Conservation (phyloP, 345 rosid genomes). For the Eucalyptus sp. region DNA sequence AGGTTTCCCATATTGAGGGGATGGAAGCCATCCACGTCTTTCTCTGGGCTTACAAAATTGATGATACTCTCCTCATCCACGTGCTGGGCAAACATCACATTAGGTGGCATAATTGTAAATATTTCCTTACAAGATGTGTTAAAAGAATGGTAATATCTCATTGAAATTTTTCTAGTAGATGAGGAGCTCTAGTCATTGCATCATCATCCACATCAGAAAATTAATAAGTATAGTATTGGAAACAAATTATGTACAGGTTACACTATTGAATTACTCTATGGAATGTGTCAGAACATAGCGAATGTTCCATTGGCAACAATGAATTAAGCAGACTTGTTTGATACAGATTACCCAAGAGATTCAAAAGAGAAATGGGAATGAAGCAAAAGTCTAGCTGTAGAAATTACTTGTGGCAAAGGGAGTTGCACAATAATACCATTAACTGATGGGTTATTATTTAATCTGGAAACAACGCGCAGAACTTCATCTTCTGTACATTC, state of each 20-base stretch:
- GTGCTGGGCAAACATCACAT: neutral
- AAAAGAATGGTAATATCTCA: neutral
- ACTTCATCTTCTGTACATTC: slow-evolving; percentile 10
- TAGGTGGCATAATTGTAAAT: neutral
- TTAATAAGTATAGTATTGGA: neutral
- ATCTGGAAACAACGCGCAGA: neutral
- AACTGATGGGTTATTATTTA: slow-evolving; percentile 7
- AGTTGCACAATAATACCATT: slow-evolving; percentile 24
- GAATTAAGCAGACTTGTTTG: neutral
- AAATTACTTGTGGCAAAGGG: slow-evolving; percentile 18
- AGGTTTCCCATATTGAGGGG: slow-evolving; percentile 21
- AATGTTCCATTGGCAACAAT: neutral
- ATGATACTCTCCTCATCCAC: slow-evolving; percentile 13
- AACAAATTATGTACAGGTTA: neutral
- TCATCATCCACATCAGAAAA: neutral
- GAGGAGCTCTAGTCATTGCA: neutral
- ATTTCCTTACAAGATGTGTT: neutral
- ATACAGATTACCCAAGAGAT: neutral
- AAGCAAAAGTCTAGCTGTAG: neutral
- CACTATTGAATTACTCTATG: neutral
- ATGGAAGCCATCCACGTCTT: slow-evolving; percentile 27
- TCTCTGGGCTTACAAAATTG: slow-evolving; percentile 6
- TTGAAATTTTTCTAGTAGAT: neutral
- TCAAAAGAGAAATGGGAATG: neutral
- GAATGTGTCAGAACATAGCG: neutral